phyloP scores from a whole-genome alignment of 208 protist genomes.

The Leishmania major region DNA sequence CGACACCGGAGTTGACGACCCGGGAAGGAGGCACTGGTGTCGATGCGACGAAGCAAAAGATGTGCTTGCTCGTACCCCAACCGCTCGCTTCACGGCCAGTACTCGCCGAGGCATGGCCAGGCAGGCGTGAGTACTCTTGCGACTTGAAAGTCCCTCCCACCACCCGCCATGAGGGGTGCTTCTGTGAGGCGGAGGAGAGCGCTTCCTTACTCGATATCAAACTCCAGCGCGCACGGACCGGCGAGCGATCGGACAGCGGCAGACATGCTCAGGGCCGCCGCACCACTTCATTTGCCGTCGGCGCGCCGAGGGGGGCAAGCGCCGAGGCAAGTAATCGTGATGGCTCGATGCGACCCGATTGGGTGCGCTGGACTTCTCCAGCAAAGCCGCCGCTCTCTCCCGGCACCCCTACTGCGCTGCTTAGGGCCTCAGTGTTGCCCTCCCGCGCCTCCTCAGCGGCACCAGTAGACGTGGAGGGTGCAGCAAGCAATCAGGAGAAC shows the following conservation, averaged over 20 bases:
- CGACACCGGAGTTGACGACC: not conserved
- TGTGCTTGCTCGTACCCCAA: not conserved
- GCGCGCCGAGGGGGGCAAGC: not conserved
- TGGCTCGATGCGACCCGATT: not conserved
- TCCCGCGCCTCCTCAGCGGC: not conserved
- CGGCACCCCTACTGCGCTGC: not conserved
- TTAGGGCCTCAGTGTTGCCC: not conserved
- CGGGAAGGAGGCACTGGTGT: not conserved
- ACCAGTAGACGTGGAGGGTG: not conserved
- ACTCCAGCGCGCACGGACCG: not conserved
- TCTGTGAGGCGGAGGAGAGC: not conserved
- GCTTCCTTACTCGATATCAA: not conserved
- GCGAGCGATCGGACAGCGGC: not conserved
- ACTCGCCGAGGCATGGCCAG: conserved; percentile 8
- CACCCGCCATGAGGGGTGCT: conserved; percentile 11
- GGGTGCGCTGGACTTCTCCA: conserved; percentile 11
- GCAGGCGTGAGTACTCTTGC: conserved; percentile 2
- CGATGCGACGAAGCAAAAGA: not conserved
- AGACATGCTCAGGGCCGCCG: conserved; percentile 15
- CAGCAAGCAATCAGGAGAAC: not conserved
- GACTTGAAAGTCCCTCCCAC: conserved; percentile 12
- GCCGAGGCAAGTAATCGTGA: not conserved
- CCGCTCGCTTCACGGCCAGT: not conserved
- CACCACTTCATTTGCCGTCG: conserved; percentile 28
- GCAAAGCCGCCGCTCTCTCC: conserved; percentile 8